Evolutionary conservation across 1,284 basidiomycete species (phyloP).

Genomic region (Ceratorhiza oryzae-sativae): DNA sequence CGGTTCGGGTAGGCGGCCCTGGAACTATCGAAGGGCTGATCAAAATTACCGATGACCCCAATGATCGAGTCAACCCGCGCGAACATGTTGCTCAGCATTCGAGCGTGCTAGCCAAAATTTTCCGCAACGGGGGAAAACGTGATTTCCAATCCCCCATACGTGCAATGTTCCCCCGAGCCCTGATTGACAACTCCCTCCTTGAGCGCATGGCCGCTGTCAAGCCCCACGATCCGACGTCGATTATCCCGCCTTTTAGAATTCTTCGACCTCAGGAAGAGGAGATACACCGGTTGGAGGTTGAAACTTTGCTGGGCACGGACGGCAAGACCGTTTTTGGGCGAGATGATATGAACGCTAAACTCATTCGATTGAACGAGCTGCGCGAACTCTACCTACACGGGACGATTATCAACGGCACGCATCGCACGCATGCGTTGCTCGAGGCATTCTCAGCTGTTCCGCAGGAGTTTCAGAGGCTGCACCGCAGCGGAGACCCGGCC

Average conservation of each 20-base stretch:
- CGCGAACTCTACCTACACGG: background rate
- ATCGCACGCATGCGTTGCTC: background rate
- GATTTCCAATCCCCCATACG: background rate
- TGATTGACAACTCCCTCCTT: too few species aligned
- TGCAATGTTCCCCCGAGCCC: background rate
- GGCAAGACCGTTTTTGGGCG: background rate
- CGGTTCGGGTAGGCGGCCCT: background rate
- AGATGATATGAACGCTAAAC: background rate
- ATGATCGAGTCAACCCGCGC: constrained; percentile 4
- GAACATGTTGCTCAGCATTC: background rate
- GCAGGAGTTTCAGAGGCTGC: background rate
- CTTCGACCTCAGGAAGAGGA: background rate
- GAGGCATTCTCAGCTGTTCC: background rate
- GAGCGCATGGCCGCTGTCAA: background rate
- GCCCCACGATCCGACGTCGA: background rate
- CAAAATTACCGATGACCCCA: background rate
- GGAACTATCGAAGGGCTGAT: background rate
- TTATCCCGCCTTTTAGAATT: background rate
- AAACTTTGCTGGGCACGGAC: background rate
- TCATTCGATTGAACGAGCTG: background rate
- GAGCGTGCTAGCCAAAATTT: background rate
- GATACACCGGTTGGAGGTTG: background rate
- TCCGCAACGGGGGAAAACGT: background rate
- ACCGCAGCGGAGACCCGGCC: background rate
- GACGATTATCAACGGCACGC: background rate